Evolutionary conservation across 192 early-diverging fungal genomes (phyloP).

Genomic region (Rhizoclosmatium sp.): DNA sequence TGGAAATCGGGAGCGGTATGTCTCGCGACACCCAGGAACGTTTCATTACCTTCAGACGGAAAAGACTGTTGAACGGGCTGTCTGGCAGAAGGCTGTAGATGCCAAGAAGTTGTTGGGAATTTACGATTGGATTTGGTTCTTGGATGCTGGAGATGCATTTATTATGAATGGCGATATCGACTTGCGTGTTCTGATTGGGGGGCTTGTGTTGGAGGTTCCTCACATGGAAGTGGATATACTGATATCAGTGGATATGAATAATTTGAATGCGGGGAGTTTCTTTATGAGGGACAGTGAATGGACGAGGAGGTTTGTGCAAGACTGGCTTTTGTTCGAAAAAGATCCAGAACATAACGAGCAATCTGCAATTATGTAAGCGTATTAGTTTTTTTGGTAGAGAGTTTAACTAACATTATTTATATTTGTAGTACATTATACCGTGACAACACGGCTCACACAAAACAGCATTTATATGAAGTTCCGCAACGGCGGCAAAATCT

Average conservation of each 20-base stretch:
- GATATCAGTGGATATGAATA: constrained; percentile 19
- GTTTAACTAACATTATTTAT: too few relatives aligned
- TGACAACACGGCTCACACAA: not conserved
- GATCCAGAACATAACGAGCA: not conserved
- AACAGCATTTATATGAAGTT: not conserved
- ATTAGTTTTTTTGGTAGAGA: too few relatives aligned
- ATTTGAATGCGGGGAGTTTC: constrained; percentile 21
- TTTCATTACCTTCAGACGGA: not conserved
- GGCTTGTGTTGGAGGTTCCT: not conserved
- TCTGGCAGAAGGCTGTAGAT: constrained; percentile 21
- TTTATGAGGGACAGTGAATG: constrained; percentile 16
- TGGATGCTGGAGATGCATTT: constrained; percentile 17
- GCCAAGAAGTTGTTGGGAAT: not conserved
- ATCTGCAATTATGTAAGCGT: not conserved
- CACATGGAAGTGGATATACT: not conserved
- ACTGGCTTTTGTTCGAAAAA: not conserved
- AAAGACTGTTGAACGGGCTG: not conserved
- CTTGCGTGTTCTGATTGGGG: constrained; percentile 6
- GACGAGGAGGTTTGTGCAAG: constrained; percentile 11
- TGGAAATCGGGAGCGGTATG: constrained; percentile 2
- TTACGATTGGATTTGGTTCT: constrained; percentile 20
- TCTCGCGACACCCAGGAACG: not conserved
- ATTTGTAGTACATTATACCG: too few relatives aligned
- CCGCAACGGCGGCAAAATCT: not conserved
- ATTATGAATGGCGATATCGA: constrained; percentile 29